Evolutionary conservation across 1,284 basidiomycete species (phyloP), one percentile per base, ranked within the genome.

Genomic region (Butyriboletus appendiculatus): DNA sequence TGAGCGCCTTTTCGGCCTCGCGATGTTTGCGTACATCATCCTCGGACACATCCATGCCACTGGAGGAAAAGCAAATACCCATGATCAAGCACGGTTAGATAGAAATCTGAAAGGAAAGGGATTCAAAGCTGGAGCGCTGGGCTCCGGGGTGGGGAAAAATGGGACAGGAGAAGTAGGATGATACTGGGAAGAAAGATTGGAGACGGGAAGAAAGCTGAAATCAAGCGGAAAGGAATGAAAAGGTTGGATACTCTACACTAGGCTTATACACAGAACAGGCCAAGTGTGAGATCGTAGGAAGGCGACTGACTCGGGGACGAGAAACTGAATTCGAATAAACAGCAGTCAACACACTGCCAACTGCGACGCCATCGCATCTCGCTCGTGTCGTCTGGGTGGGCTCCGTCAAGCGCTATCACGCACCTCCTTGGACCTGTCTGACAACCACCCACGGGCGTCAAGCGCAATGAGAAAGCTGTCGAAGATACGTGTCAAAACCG

Each of bases 11-110:
- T 69, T 90, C 86, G 15, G 84, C 90, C 64, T 88, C 86, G 59
- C 75, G 77, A 64, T 90, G 82, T 59, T 74, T 70, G 60, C 73
- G 71, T 73, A 78, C 86, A 62, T 90, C 88, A 48, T 84, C 78
- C 50, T 88, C 85, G 15, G 78, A 75, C 20, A 85, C 73, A 53
- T 85, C 85, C 12, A 77, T 64, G 16, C 75, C 74, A n/a, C 71
- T 73, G 11, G 83, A 75, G 26, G 90, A 93, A 62, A 91, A 73
- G 68, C 91, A 94, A 39, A 81, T 80, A 61, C 91, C 92, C 91
- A 94, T 94, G 54, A 49, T 34, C 42, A 40, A 44, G 49, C 4
- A 2, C 24, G 20, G 56, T 44, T 47, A 48, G 42, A 47, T 33
- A 41, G 47, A 9, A 28, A 34, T 11, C 11, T 14, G 30, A 22